Base-by-base conservation (phyloP, 768 basidiomycete species). In the Tulasnella sp. region DNA sequence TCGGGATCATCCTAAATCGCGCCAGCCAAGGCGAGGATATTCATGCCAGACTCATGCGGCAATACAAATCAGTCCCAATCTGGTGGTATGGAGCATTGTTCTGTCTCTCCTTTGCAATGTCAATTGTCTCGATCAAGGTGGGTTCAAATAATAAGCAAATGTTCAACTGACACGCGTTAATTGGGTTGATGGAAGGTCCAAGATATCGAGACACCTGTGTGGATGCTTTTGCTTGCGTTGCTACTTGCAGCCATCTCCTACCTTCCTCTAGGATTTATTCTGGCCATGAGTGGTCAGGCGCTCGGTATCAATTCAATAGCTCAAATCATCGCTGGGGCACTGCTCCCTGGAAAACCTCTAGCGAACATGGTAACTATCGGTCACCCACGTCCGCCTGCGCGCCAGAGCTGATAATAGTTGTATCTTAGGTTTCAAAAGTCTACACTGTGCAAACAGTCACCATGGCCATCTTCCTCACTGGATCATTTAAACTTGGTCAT, bases 121-220 rank as follows among this genome's bases (percentile, higher is more conserved):
- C 85, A 7, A 84, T 88, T 46, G 80, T 84, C 12, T 81, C 84
- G 31, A 83, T 88, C 24, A 84, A 86, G 77, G 86, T 87, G 42
- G n/a, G 84, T 74, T 4, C 21, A 24, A 52, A 68, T 40, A 3
- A 10, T 40, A 18, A 21, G 18, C 3, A 68, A 34, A 31, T 5
- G 7, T 5, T 12, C 5, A 14, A 9, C 31, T 27, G 8, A 68
- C 27, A 12, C 4, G 27, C 3, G 12, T 58, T 31, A 9, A 24
- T 24, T 12, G 27, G 3, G 2, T 34, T 92, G 31, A 74, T 87
- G 85, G 19, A 81, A 87, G 85, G 82, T 84, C 10, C 87, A 83
- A 78, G 90, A 86, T 0, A 95, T 94, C 0, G 87, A 89, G 48
- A 88, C 97, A 39, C 88, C 88, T 0, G 85, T 88, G 5, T 89